Percentiles rank a stretch among this genome's conserved stretches.
Evolutionary conservation across 305 asterid genomes (phyloP).

Genomic region (Withania somnifera): DNA sequence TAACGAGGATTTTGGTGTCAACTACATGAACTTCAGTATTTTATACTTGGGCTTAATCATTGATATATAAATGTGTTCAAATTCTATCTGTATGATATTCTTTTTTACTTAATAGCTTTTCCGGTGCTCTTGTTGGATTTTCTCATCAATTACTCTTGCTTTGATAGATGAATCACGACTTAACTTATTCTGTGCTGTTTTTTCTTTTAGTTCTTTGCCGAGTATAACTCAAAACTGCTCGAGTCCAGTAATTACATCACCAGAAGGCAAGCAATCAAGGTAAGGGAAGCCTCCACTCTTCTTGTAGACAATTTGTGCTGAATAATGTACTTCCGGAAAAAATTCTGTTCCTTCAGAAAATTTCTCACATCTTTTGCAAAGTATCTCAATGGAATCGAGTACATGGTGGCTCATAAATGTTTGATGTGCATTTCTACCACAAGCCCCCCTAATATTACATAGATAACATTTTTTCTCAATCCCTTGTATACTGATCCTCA

Average conservation of each 20-base stretch:
- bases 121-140: background rate
- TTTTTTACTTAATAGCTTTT: background rate
- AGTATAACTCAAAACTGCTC: slow-evolving; percentile 64
- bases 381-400: background rate
- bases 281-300: slow-evolving; percentile 5
- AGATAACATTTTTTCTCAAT: background rate
- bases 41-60: background rate
- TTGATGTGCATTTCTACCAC: background rate
- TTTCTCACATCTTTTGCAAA: background rate
- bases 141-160: background rate
- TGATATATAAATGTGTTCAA: background rate
- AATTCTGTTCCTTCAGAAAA: background rate
- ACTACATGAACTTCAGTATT: background rate
- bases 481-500: background rate
- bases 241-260: slow-evolving; percentile 69
- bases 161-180: background rate
- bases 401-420: background rate
- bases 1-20: background rate
- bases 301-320: background rate
- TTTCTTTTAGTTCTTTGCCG: slow-evolving; percentile 49
- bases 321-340: background rate
- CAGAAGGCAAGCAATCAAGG: slow-evolving; percentile 77
- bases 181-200: slow-evolving; percentile 11
- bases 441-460: background rate
- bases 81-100: background rate